Percentiles rank a stretch among this genome's conserved stretches.
Conservation (phyloP, 768 basidiomycete species). For the Fomitopsis serialis region DNA sequence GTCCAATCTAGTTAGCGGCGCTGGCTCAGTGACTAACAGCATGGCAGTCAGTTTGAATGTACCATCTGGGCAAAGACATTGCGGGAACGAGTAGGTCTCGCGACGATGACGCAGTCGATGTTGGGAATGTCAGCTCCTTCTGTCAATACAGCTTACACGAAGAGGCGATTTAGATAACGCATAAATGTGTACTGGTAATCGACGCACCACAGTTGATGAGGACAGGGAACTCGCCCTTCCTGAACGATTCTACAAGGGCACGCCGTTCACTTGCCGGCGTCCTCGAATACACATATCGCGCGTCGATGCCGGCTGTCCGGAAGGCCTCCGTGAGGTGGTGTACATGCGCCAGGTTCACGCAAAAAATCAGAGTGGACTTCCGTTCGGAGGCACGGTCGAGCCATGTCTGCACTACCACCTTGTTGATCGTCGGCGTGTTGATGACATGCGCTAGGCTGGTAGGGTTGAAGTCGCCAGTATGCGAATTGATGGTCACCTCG, state of each 20-base stretch:
- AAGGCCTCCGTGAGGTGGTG: slow-evolving; percentile 68
- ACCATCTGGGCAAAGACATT: slow-evolving; percentile 96
- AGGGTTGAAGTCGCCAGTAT: slow-evolving; percentile 78
- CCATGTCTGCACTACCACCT: slow-evolving; percentile 78
- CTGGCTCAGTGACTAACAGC: no score
- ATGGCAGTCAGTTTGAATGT: slow-evolving; percentile 6
- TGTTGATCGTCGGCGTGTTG: slow-evolving; percentile 74
- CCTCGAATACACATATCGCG: slow-evolving; percentile 68
- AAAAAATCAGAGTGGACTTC: slow-evolving; percentile 90
- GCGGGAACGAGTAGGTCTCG: slow-evolving; percentile 81
- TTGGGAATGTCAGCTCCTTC: slow-evolving; percentile 95
- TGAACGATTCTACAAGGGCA: slow-evolving; percentile 62
- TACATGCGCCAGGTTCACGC: slow-evolving; percentile 81
- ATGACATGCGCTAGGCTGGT: slow-evolving; percentile 75
- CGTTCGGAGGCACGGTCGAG: slow-evolving; percentile 73
- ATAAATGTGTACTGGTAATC: background rate
- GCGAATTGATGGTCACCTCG: slow-evolving; percentile 57
- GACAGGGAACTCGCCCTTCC: slow-evolving; percentile 71
- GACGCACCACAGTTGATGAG: slow-evolving; percentile 80
- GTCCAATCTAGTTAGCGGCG: slow-evolving; percentile 64
- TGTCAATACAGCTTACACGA: slow-evolving; percentile 67
- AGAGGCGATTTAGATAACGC: background rate
- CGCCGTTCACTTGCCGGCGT: slow-evolving; percentile 64
- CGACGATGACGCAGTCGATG: slow-evolving; percentile 86
- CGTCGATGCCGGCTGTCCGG: slow-evolving; percentile 73